Evolutionary conservation across 2,329 filamentous ascomycete genomes (phyloP), one percentile per base, ranked within the genome.

Genomic region (Fusarium avenaceum): DNA sequence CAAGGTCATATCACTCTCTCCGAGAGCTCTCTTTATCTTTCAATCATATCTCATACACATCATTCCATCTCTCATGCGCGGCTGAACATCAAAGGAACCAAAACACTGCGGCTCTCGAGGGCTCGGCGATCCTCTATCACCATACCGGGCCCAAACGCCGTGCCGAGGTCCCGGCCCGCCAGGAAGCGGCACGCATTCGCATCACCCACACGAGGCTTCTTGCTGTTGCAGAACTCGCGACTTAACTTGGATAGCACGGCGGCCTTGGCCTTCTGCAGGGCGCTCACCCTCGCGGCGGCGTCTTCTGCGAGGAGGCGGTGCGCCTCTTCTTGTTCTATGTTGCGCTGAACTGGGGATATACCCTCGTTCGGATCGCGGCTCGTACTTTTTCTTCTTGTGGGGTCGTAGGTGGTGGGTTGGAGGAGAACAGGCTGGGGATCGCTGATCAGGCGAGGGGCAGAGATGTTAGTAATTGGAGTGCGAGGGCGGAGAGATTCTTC

Each of bases 11-110:
- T 28, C 57, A 50, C 69, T 60, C 55, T 58, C 67, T 57, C 49
- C 45, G 57, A 54, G 55, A 48, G 54, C 52, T 52, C 32, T 39
- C 32, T 39, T 48, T 15, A 51, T 55, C 44, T 22, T 60, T 47
- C 40, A 55, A 35, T 49, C 45, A 50, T 46, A 32, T 57, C 38
- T 49, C 35, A 22, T 52, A 24, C 35, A 28, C 26, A 28, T 28
- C 26, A 28, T 28, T 53, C 39, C 3, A 22, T 24, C 30, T 39
- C 69, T 80, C 47, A 76, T 28, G 26, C 74, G 46, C 83, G 80
- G 75, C 83, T 87, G 58, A 89, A 88, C 76, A 90, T 85, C 73
- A 90, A 78, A 64, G 88, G 87, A 64, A 90, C 87, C 70, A 88
- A 71, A 19, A 82, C 81, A 49, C 82, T 85, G 72, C 80, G 81